Conservation (phyloP, 345 rosid genomes). For the Gossypioides kirkii region DNA sequence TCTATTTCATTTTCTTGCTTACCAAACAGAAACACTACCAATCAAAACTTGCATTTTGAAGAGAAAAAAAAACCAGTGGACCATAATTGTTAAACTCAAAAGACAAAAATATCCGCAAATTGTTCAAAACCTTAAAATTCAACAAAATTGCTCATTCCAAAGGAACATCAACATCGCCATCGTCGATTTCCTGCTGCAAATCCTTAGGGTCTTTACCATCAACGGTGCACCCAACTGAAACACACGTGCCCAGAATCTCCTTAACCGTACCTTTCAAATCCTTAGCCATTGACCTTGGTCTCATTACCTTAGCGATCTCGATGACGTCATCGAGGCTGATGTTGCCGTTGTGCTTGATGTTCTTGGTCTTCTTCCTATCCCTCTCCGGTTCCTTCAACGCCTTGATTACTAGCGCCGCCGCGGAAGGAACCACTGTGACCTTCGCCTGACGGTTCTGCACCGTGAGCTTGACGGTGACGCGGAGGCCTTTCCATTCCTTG, state of each 20-base stretch:
- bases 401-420: constrained; percentile 57
- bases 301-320: constrained; percentile 50
- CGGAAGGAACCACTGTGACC: constrained; percentile 57
- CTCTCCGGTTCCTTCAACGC: constrained; percentile 57
- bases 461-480: constrained; percentile 61
- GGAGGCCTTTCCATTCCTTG: constrained; percentile 63
- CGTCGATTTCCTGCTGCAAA: constrained; percentile 44
- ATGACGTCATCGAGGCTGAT: constrained; percentile 51
- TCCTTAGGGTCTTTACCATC: constrained; percentile 54
- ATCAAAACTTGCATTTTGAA: neutral
- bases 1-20: neutral
- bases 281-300: constrained; percentile 51
- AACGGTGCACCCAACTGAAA: constrained; percentile 55
- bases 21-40: neutral
- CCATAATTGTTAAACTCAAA: constrained; percentile 7
- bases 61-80: neutral
- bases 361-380: constrained; percentile 49
- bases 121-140: neutral
- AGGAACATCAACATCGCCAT: constrained; percentile 48
- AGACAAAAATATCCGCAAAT: neutral
- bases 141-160: constrained; percentile 26
- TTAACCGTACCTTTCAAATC: constrained; percentile 49
- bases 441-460: constrained; percentile 67
- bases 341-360: constrained; percentile 45
- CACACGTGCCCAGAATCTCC: constrained; percentile 63